Percentiles rank a stretch among this genome's conserved stretches.
Conservation (phyloP, 2,329 filamentous ascomycete genomes). For the Fusarium sp. region DNA sequence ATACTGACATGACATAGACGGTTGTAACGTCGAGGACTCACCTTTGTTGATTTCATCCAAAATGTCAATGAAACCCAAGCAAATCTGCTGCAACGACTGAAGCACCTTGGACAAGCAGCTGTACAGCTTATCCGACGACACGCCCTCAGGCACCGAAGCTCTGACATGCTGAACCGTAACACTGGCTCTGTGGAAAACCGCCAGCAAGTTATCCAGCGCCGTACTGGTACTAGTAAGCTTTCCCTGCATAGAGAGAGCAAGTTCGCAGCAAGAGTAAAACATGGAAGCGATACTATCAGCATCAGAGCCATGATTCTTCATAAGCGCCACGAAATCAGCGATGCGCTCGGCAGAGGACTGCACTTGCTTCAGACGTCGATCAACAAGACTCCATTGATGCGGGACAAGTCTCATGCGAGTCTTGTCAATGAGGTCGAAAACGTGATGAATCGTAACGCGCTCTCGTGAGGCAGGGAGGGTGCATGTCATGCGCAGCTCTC, state of each 20-base stretch:
- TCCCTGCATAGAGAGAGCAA: background rate
- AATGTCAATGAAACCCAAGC: background rate
- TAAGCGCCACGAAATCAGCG: background rate
- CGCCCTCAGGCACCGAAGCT: background rate
- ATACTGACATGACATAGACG: rapidly evolving
- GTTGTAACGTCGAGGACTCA: rapidly evolving
- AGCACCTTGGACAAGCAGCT: background rate
- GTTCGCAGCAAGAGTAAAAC: background rate
- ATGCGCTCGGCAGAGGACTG: background rate
- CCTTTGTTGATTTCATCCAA: background rate
- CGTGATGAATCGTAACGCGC: background rate
- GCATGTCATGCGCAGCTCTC: background rate
- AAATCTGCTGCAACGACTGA: background rate
- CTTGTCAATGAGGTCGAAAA: background rate
- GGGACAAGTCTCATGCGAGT: background rate
- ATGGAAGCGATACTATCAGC: background rate
- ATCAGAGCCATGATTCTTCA: background rate
- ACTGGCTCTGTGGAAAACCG: background rate
- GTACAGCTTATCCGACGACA: background rate
- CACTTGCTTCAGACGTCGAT: background rate
- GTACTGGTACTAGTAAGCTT: background rate
- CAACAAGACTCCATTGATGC: background rate
- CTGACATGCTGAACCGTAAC: background rate
- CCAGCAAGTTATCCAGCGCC: background rate
- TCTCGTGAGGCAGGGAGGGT: background rate